These are phyloP conservation scores for Maudiozyma bulderi DNA, from an alignment of 805 yeast genomes.

Conservation along the genomic window DNA sequence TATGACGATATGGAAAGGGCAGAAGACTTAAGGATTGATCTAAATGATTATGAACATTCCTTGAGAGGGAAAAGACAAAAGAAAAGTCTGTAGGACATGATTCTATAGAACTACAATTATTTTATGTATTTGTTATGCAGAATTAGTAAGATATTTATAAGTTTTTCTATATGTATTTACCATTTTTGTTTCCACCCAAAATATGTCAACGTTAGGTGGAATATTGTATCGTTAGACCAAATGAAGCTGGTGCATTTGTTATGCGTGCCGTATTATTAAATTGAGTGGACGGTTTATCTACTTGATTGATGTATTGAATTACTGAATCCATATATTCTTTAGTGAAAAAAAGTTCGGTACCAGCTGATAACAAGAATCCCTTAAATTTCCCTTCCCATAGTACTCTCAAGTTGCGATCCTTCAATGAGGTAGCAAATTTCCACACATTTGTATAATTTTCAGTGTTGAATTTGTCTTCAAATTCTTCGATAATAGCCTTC, in stretches of 20 bases:
- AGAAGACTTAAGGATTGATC: constrained; percentile 50
- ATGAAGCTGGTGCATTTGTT: constrained; percentile 11
- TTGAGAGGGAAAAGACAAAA: constrained; percentile 30
- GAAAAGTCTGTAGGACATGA: neutral
- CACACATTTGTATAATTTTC: constrained; percentile 60
- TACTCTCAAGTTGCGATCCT: constrained; percentile 48
- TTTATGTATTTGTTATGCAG: neutral
- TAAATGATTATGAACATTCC: constrained; percentile 44
- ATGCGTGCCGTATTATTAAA: constrained; percentile 31
- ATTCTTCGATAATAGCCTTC: constrained; percentile 40
- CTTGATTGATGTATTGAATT: neutral
- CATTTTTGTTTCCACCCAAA: neutral
- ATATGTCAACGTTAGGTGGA: constrained; percentile 10
- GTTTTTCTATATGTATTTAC: neutral
- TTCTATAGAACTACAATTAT: neutral
- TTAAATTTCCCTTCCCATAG: constrained; percentile 85
- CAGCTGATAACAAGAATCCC: constrained; percentile 71
- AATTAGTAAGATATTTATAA: neutral
- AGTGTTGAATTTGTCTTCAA: constrained; percentile 40
- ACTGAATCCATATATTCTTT: constrained; percentile 18
- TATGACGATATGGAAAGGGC: constrained; percentile 57
- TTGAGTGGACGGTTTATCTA: constrained; percentile 11
- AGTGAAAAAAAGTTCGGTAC: constrained; percentile 40
- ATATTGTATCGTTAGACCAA: constrained; percentile 27
- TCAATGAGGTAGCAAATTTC: constrained; percentile 62